Base-by-base conservation (phyloP, 1,284 basidiomycete species). In the Malassezia vespertilionis region DNA sequence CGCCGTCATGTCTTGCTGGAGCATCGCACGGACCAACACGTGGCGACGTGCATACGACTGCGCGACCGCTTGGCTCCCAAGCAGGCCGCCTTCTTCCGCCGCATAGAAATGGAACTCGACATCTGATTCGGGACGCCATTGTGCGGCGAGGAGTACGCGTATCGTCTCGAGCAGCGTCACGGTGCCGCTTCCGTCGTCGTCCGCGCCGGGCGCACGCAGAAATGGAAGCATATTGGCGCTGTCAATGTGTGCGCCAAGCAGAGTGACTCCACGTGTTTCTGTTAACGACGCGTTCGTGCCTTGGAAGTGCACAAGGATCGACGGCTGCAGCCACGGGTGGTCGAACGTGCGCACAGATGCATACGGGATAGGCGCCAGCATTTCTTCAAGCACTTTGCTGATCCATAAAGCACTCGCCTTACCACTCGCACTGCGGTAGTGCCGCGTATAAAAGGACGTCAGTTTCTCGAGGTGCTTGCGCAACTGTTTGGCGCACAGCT, bases 81-180 rank as follows among this genome's bases (percentile, higher is more conserved):
- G 81, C 26, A 96, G 78, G n/a, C 91, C 91, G 34, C 82, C 73
- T 75, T 93, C 88, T 65, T 93, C 88, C 37, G 88, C 89, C 42
- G 84, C 84, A 71, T 88, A 96, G 83, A 84, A 97, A 71, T 93
- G 89, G 72, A 95, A 91, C 70, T 96, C 89, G 48, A 96, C 79
- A 15, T 84, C 78, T 35, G 63, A 60, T 14, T 74, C 73, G 18
- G 91, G 88, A 17, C 74, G 77, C 75, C 84, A 95, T 61, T 82
- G 79, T 36, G 82, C 77, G n/a, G 78, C 76, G 55, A 89, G 75
- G 48, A 97, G 77, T 2, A 80, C 83, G 27, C 85, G 80, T 71
- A 93, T 87, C 9, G 86, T 79, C 74, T 91, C 87, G 32, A 97
- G 76, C 56, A 91, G 86, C 12, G 86, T 88, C 49, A 91, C 87